Evolutionary conservation across 2,329 filamentous ascomycete genomes (phyloP), one percentile per base, ranked within the genome.

Genomic region (Epichloe festucae): DNA sequence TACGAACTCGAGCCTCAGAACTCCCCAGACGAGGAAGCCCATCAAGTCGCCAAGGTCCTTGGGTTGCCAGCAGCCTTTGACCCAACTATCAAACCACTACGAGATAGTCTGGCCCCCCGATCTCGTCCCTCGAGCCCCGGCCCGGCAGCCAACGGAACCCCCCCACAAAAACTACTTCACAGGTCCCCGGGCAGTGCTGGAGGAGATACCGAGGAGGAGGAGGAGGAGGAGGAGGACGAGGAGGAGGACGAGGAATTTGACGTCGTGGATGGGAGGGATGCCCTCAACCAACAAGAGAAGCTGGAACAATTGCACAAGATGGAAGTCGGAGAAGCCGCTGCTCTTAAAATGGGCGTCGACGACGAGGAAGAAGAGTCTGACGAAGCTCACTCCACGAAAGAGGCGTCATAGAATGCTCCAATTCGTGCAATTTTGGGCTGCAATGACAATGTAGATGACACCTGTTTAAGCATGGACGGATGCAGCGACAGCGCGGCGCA

Each of bases 21-120:
- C 42, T 76, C 76, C 1, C 68, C 77, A 2, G 79, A 82, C 56
- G 78, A 81, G 55, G 81, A 85, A 63, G 81, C 81, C 0, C 80
- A 83, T 57, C 74, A 75, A 51, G 81, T 85, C 6, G 81, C 81
- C 44, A 74, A 77, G 54, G 81, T 79, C 15, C 70, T 84, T 10
- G 81, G 80, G 0, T 66, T 84, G 2, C 80, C 81, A 0, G 79
- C 79, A 3, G 67, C 73, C 23, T 84, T 82, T 55, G 81, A 84
- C 55, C 79, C 81, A 1, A 82, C 79, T 1, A 74, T 84, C 57
- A 83, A 81, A 57, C 76, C 77, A 0, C 67, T 78, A 46, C 69
- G 73, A 47, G 63, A 59, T 2, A 59, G 51, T n/a, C 57, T 53
- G 48, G 55, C 38, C 54, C 55, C 46, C 46, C 62, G 46, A 48